phyloP scores from a whole-genome alignment of 2,329 filamentous ascomycete species.

The Cytospora piceicola region DNA sequence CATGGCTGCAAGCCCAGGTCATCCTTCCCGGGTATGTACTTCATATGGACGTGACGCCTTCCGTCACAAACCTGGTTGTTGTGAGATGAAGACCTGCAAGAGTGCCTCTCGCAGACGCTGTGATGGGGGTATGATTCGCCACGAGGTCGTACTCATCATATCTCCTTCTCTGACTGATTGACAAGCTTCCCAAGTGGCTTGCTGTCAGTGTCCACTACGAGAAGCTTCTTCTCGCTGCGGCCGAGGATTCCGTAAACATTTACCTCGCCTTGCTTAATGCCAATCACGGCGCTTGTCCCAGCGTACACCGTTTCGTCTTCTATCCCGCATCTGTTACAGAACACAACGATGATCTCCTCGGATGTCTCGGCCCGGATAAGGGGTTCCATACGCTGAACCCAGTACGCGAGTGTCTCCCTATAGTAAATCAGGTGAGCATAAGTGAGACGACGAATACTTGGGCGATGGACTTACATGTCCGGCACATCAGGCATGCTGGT shows the following conservation, averaged over 20 bases:
- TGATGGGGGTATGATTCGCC: conserved; percentile 33
- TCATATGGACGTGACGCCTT: not conserved
- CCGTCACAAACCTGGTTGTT: not conserved
- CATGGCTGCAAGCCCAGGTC: not conserved
- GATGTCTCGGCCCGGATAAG: conserved; percentile 55
- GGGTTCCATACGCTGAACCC: conserved; percentile 73
- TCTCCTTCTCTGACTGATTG: conserved; percentile 25
- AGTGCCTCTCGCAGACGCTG: not conserved
- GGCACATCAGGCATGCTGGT: conserved; percentile 59
- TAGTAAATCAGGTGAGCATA: not conserved
- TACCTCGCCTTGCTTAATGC: conserved; percentile 67
- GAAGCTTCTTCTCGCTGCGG: conserved; percentile 68
- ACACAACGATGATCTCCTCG: conserved; percentile 68
- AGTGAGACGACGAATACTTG: not conserved
- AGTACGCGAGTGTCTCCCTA: conserved; percentile 71
- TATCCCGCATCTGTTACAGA: conserved; percentile 71
- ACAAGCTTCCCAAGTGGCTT: conserved; percentile 52
- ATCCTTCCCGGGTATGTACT: not conserved
- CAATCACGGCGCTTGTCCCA: conserved; percentile 73
- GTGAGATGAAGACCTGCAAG: not conserved
- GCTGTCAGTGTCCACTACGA: conserved; percentile 67
- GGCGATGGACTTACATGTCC: conserved; percentile 51
- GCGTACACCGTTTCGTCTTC: conserved; percentile 72
- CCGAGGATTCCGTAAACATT: conserved; percentile 72
- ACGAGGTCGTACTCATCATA: conserved; percentile 23